These are phyloP conservation scores for Phytopythium kandeliae DNA, from an alignment of 352 stramenopile species.

Conservation along the genomic window DNA sequence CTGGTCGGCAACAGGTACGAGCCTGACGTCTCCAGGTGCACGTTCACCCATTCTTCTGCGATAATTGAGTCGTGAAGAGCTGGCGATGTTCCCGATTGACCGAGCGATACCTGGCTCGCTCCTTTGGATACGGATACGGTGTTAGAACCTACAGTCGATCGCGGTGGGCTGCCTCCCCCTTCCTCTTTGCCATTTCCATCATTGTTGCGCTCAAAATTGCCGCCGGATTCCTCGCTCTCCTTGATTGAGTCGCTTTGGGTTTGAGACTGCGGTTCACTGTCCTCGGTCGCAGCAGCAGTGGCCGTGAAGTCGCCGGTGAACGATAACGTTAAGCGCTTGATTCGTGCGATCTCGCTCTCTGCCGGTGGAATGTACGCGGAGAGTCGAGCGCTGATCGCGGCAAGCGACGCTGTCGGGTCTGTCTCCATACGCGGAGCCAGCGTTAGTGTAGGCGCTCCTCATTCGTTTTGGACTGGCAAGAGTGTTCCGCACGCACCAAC, in stretches of 20 bases:
- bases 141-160: not conserved
- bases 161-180: not conserved
- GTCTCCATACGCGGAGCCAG: not conserved
- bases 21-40: slow-evolving; percentile 53
- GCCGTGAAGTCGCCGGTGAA: slow-evolving; percentile 1
- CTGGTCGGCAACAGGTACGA: slow-evolving; percentile 43
- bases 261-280: not conserved
- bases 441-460: not conserved
- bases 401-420: slow-evolving; percentile 39
- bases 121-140: not conserved
- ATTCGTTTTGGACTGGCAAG: not conserved
- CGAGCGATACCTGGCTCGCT: not conserved
- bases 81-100: slow-evolving; percentile 1
- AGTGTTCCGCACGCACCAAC: slow-evolving; percentile 17
- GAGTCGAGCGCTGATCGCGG: slow-evolving; percentile 57
- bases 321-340: slow-evolving; percentile 30
- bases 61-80: slow-evolving; percentile 60
- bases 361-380: slow-evolving; percentile 43
- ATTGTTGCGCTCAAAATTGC: not conserved
- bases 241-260: not conserved
- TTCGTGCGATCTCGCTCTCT: slow-evolving; percentile 65
- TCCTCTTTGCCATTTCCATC: not conserved
- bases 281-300: not conserved
- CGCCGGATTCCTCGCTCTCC: not conserved
- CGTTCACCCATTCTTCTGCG: slow-evolving; percentile 77